These are phyloP conservation scores for Auricularia heimuer DNA, from an alignment of 768 basidiomycete genomes.

Conservation along the genomic window DNA sequence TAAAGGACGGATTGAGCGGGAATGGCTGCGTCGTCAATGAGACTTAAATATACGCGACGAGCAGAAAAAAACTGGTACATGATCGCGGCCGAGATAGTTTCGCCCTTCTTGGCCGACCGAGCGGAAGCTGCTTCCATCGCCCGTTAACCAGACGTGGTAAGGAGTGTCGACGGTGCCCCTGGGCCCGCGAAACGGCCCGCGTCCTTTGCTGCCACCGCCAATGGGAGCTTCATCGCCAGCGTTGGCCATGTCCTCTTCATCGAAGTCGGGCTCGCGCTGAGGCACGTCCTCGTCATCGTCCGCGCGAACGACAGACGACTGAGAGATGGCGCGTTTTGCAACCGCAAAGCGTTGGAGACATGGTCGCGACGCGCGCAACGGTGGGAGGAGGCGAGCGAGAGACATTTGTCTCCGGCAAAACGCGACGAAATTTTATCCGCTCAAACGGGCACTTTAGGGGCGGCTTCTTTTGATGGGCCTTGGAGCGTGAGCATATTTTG, in stretches of 20 bases:
- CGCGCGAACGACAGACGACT: not conserved
- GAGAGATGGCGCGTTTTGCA: not conserved
- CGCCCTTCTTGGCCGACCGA: not conserved
- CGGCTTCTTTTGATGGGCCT: not conserved
- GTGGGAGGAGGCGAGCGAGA: not conserved
- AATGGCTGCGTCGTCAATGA: slow-evolving; percentile 49
- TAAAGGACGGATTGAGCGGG: slow-evolving; percentile 75
- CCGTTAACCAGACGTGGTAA: not conserved
- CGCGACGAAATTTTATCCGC: not conserved
- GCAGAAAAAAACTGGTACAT: not conserved
- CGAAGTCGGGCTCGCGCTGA: not conserved
- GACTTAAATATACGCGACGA: not conserved
- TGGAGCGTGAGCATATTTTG: too few species aligned
- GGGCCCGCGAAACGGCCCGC: not conserved
- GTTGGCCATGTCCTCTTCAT: not conserved
- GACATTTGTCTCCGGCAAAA: not conserved
- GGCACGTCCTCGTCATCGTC: not conserved
- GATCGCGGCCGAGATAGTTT: not conserved
- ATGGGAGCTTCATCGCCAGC: not conserved
- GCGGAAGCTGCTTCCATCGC: not conserved
- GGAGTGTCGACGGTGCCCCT: not conserved
- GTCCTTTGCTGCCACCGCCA: not conserved
- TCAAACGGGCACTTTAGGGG: not conserved
- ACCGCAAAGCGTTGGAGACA: too few species aligned
- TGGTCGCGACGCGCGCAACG: not conserved